Conservation (phyloP, 768 basidiomycete species). For the Lactarius tabidus region DNA sequence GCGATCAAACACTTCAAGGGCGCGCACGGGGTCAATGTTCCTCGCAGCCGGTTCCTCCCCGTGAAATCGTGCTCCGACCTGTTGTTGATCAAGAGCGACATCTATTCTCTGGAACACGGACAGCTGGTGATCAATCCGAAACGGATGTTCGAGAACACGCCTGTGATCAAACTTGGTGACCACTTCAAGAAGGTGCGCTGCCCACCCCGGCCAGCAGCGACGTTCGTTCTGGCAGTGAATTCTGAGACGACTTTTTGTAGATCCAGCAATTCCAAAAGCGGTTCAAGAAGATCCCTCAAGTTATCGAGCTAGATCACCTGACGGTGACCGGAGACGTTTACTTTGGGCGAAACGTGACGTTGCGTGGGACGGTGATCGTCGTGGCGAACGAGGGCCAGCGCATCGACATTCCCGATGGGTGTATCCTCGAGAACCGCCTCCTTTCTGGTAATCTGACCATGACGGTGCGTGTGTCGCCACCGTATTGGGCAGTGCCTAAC, state of each 20-base stretch:
- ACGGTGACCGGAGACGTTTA: slow-evolving; percentile 90
- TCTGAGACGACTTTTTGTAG: slow-evolving; percentile 33
- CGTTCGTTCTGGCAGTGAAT: neutral
- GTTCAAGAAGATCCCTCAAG: slow-evolving; percentile 91
- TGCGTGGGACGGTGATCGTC: slow-evolving; percentile 86
- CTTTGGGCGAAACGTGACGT: slow-evolving; percentile 82
- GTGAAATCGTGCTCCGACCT: slow-evolving; percentile 87
- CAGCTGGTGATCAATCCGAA: slow-evolving; percentile 79
- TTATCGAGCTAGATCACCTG: slow-evolving; percentile 89
- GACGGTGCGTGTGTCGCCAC: slow-evolving; percentile 41
- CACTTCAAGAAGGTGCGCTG: slow-evolving; percentile 86
- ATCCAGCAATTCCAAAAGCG: slow-evolving; percentile 89
- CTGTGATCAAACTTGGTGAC: slow-evolving; percentile 96
- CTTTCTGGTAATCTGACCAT: slow-evolving; percentile 84
- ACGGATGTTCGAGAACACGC: slow-evolving; percentile 81
- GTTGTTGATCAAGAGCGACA: slow-evolving; percentile 86
- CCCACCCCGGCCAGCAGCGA: neutral
- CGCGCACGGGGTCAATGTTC: slow-evolving; percentile 92
- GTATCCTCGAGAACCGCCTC: slow-evolving; percentile 66
- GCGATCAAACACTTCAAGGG: slow-evolving; percentile 92
- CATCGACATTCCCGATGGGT: slow-evolving; percentile 74
- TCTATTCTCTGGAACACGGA: slow-evolving; percentile 88
- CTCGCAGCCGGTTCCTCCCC: slow-evolving; percentile 89
- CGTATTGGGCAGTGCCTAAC: neutral
- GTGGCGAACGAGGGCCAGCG: slow-evolving; percentile 75